phyloP scores from a whole-genome alignment of 441 rosid genomes.

The Populus hybrid region DNA sequence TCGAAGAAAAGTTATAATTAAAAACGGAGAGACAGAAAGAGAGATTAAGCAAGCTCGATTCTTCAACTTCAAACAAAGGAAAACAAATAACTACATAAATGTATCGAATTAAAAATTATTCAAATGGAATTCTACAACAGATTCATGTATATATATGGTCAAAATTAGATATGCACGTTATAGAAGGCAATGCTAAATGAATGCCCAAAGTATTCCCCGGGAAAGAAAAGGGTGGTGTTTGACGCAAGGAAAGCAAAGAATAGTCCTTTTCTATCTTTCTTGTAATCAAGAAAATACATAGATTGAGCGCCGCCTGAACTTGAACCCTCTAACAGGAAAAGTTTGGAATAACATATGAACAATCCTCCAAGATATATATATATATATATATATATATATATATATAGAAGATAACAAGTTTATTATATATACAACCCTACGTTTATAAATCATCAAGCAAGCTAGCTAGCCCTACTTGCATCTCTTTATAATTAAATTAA shows the following conservation, averaged over 20 bases:
- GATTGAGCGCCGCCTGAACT: not conserved
- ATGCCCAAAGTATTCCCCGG: not conserved
- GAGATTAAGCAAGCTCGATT: no score
- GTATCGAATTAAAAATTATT: no score
- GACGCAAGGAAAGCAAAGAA: constrained; percentile 30
- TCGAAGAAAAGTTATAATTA: no score
- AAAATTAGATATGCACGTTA: not conserved
- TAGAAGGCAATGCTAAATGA: no score
- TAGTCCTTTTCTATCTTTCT: not conserved
- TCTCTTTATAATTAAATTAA: not conserved
- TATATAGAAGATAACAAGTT: not conserved
- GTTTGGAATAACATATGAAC: constrained; percentile 27
- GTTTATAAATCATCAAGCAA: not conserved
- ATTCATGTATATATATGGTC: no score
- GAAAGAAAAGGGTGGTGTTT: constrained; percentile 2
- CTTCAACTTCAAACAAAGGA: no score
- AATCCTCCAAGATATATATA: not conserved
- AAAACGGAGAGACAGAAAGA: no score
- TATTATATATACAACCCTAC: not conserved
- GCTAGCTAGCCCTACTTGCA: not conserved
- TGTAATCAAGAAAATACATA: not conserved
- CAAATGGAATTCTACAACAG: no score
- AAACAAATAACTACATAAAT: no score
- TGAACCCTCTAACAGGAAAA: constrained; percentile 11
- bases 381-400: not conserved